These are phyloP conservation scores for Phialemonium atrogriseum DNA, from an alignment of 2,329 filamentous ascomycete species.

Conservation along the genomic window DNA sequence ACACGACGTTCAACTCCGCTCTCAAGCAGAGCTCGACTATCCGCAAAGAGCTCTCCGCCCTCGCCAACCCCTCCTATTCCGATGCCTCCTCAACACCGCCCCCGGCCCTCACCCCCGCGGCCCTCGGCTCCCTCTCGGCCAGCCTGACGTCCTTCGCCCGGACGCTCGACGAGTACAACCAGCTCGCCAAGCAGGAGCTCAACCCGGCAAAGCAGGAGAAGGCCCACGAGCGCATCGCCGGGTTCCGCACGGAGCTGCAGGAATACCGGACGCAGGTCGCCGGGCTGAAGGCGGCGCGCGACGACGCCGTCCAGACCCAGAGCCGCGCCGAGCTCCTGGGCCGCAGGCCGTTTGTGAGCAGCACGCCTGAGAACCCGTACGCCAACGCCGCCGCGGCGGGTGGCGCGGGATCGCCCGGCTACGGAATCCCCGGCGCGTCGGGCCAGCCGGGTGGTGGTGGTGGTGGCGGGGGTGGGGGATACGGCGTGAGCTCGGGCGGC, in stretches of 20 bases:
- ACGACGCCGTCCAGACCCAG: constrained; percentile 58
- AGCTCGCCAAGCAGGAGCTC: constrained; percentile 78
- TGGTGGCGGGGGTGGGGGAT: constrained; percentile 19
- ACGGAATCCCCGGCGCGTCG: constrained; percentile 9
- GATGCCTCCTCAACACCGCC: constrained; percentile 22
- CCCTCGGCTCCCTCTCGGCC: constrained; percentile 60
- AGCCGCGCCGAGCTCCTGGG: constrained; percentile 80
- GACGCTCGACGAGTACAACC: constrained; percentile 86
- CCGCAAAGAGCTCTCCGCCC: constrained; percentile 65
- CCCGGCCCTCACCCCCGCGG: constrained; percentile 45
- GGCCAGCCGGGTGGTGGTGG: constrained; percentile 16
- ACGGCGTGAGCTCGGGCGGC: constrained; percentile 38
- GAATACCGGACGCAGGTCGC: constrained; percentile 76
- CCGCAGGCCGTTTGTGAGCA: constrained; percentile 70
- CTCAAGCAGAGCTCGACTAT: constrained; percentile 77
- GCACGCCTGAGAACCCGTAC: constrained; percentile 87
- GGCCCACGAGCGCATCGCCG: constrained; percentile 74
- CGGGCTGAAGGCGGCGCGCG: constrained; percentile 64
- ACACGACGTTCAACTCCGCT: constrained; percentile 78
- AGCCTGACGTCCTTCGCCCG: constrained; percentile 67
- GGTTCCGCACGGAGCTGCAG: constrained; percentile 73
- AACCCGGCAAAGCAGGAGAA: constrained; percentile 89
- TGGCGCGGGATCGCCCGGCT: constrained; percentile 15
- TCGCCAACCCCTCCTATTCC: constrained; percentile 33
- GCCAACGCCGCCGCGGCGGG: constrained; percentile 40